Evolutionary conservation across 1,284 basidiomycete species (phyloP).

Genomic region (Grifola frondosa): DNA sequence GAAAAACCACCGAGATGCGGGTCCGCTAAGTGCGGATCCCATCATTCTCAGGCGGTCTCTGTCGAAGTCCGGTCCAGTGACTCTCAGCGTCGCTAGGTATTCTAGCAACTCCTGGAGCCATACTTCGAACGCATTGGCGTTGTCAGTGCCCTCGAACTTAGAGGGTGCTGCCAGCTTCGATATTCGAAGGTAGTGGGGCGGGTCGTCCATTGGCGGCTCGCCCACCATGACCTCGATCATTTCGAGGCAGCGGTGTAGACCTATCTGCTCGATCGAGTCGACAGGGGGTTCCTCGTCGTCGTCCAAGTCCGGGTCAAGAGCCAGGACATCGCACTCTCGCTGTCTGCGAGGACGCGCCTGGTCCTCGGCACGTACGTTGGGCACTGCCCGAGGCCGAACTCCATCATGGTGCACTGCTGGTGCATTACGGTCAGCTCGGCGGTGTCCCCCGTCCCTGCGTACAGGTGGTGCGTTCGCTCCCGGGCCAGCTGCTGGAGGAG

Average conservation of each 20-base stretch:
- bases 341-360: no score
- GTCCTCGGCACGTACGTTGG: no score
- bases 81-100: background rate
- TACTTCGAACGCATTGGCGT: background rate
- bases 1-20: no score
- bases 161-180: background rate
- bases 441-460: no score
- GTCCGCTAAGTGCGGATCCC: background rate
- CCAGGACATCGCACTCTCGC: no score
- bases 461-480: no score
- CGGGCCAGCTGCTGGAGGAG: no score
- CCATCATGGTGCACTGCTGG: no score
- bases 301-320: no score
- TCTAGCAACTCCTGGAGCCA: background rate
- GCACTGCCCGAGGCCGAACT: no score
- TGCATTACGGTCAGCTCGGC: no score
- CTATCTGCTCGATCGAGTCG: background rate
- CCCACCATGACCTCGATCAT: slow-evolving; percentile 1
- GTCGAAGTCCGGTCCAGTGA: background rate
- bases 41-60: background rate
- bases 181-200: background rate
- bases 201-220: background rate
- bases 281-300: no score
- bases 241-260: background rate
- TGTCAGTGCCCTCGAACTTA: background rate